phyloP scores from a whole-genome alignment of 306 rosid species.

The Fragaria vesca region DNA sequence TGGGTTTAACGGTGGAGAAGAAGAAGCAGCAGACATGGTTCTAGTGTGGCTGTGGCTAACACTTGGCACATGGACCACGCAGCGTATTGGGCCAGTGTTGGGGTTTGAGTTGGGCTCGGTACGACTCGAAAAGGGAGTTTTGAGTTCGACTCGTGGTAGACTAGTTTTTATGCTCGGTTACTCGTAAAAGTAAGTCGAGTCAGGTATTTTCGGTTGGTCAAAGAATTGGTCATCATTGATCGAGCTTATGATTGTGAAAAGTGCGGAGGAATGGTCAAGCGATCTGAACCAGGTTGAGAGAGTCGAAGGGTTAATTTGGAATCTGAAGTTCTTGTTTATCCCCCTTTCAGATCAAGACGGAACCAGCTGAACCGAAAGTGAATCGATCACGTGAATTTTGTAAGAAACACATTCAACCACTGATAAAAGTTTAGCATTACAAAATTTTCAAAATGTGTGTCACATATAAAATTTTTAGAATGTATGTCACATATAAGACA shows the following conservation, averaged over 20 bases:
- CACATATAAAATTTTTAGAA: no score
- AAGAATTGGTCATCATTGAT: no score
- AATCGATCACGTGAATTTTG: no score
- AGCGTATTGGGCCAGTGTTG: not conserved
- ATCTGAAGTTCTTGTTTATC: no score
- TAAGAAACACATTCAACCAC: not conserved
- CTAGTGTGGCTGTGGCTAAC: not conserved
- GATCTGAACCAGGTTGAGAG: not conserved
- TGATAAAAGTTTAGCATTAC: no score
- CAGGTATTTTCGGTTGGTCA: no score
- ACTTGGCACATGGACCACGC: not conserved
- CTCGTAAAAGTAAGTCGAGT: no score
- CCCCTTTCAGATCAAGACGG: no score
- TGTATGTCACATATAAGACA: no score
- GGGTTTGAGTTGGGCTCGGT: not conserved
- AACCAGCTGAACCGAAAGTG: not conserved
- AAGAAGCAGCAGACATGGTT: not conserved
- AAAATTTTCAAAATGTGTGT: no score
- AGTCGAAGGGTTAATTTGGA: not conserved
- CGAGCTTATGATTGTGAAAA: not conserved
- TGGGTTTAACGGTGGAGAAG: constrained; percentile 2
- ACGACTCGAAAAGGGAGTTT: no score
- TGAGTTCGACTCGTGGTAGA: no score
- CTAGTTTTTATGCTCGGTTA: not conserved
- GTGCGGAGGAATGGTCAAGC: not conserved